Base-by-base conservation (phyloP, 495 filamentous ascomycete genomes). In the Penicillium bialowiezense region DNA sequence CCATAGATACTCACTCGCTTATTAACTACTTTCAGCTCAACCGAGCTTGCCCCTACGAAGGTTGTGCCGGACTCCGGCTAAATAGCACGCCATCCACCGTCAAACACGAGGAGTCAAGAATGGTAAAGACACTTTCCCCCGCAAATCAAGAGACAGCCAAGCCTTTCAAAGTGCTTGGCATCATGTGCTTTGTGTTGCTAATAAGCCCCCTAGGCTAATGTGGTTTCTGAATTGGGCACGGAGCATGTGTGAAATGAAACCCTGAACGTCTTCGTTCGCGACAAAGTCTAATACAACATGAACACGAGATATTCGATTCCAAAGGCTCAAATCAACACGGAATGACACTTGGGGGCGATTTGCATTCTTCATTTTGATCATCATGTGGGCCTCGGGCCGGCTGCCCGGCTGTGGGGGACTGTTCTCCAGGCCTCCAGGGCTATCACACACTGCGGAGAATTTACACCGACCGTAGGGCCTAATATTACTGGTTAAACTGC, bases 11-110 rank as follows among this genome's bases (percentile, higher is more conserved):
- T n/a, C n/a, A n/a, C n/a, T n/a, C n/a, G n/a, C n/a, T n/a, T n/a
- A n/a, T n/a, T n/a, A n/a, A n/a, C n/a, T n/a, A n/a, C n/a, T n/a
- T n/a, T n/a, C 8, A 17, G 17, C 17, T 38, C 32, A 37, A 45
- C 20, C 24, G 33, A 32, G 44, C 28, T n/a, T 17, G 7, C 6
- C 20, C 28, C n/a, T 6, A 15, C 24, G 13, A 17, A 5, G 33
- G 4, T 7, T 28, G 35, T 47, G 44, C 17, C 44, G 17, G 4
- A 32, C 43, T 33, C 48, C 48, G 52, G 52, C 48, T 51, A 55
- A 55, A 55, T 17, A 21, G 26, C 28, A 24, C 29, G 7, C 29
- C 29, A 24, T 15, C 4, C 10, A 8, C 15, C 17, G 41, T 34
- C 7, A 19, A 15, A 17, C 40, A 26, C 26, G 19, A 13, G 12